Base-by-base conservation (phyloP, 495 filamentous ascomycete genomes). In the Penicillium nucicola region DNA sequence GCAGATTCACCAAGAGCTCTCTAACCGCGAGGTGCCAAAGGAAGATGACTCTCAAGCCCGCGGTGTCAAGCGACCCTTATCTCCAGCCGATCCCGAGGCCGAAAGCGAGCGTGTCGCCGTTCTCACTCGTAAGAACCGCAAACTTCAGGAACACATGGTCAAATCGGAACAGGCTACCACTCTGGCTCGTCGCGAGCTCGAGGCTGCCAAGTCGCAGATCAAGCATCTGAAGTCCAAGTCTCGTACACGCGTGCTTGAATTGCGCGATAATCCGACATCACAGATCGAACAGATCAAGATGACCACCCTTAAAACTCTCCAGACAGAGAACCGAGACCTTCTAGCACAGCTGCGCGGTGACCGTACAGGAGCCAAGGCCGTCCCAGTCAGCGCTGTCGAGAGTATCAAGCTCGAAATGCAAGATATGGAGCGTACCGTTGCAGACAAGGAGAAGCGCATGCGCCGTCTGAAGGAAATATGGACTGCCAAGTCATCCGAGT, bases 391-490 rank as follows among this genome's bases (percentile, higher is more conserved):
- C 39, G 82, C 87, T 13, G 80, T 97, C 25, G 82, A 87, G n/a
- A 84, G 82, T 38, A 74, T 82, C 10, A 82, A 84, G 22, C 79
- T 84, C 35, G 86, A 92, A 42, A 77, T 96, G 40, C 75, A 79
- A 42, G 87, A 87, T 3, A 82, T 88, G 57, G 73, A 88, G 48
- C 72, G 77, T n/a, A 74, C 79, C 10, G 80, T 96, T n/a, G 86
- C 86, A 12, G 86, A 88, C 7, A 84, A 86, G 51, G 89, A 95
- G 55, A 97, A 97, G 68, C 82, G 84, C 37, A 88, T 87, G 57
- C 79, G 83, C 13, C 85, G 93, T 11, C 82, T 96, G 33, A 92
- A 90, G 53, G 85, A 96, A 56, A 92, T 97, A 50, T 99, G 88
- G 84, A 78, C 80, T 2, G 78, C 86, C 50, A 97, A 97, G 65